Conservation (phyloP, 306 rosid species). For the Phaseolus lunatus region DNA sequence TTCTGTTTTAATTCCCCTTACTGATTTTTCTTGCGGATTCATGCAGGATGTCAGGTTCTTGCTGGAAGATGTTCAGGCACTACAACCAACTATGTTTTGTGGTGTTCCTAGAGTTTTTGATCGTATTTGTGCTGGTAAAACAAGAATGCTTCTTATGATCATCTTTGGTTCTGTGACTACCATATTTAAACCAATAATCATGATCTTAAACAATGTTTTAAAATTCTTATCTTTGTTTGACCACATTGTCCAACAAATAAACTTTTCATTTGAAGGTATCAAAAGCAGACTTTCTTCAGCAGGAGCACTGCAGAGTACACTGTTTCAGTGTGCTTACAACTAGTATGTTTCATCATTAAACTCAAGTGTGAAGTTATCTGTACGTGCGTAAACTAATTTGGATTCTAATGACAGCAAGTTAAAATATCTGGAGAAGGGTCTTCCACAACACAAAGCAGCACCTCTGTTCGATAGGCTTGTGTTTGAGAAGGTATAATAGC, state of each 20-base stretch:
- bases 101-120: conserved; percentile 97
- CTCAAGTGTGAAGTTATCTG: conserved; percentile 18
- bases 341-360: conserved; percentile 57
- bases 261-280: conserved; percentile 56
- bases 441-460: conserved; percentile 78
- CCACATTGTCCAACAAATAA: not conserved
- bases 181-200: conserved; percentile 7
- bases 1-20: conserved; percentile 23
- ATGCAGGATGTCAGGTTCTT: conserved; percentile 84
- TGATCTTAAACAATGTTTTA: conserved; percentile 27
- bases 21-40: conserved; percentile 30
- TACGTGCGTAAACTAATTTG: conserved; percentile 48
- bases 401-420: conserved; percentile 62
- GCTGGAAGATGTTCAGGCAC: conserved; percentile 78
- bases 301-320: conserved; percentile 62
- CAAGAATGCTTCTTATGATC: not conserved
- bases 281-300: conserved; percentile 69
- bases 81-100: conserved; percentile 84
- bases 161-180: not conserved
- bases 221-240: conserved; percentile 11
- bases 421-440: conserved; percentile 78
- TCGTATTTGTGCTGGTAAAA: conserved; percentile 67
- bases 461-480: conserved; percentile 86
- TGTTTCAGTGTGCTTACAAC: conserved; percentile 82
- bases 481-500: conserved; percentile 68